Evolutionary conservation across 768 basidiomycete species (phyloP), one percentile per base, ranked within the genome.

Genomic region (Hericium erinaceus): DNA sequence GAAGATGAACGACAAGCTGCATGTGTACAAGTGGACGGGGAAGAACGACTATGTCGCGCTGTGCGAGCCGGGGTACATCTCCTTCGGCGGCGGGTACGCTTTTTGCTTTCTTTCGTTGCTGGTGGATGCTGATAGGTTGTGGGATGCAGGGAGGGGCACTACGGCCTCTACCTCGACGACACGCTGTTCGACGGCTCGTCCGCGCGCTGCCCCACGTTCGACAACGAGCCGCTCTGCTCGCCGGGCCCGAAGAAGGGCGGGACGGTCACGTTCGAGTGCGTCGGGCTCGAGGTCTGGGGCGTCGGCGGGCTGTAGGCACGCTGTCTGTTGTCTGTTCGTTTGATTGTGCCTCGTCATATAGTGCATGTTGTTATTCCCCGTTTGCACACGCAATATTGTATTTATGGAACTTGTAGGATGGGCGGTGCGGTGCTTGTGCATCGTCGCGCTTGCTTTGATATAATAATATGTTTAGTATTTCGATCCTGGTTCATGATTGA

Each of bases 271-370:
- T 98, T 98, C 63, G 92, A 95, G 66, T 92, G 92, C 69, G 86
- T 95, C 0, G 93, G 88, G 13, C 69, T 98, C 55, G 95, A 98
- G 66, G 91, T 94, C 0, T 97, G 95, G 95, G 86, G 81, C 4
- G 73, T 93, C 46, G 85, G 84, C 33, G 16, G 24, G 10, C 11
- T 16, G 20, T 51, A 51, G 22, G 24, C n/a, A 13, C 1, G 10
- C n/a, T 33, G 9, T 33, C 28, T 33, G 33, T 33, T 33, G 28
- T 33, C 33, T 33, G 33, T 33, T 10, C 33, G 33, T 33, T 33
- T 33, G 33, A 33, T 33, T 4, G 28, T 4, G 28, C 28, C 8
- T 33, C 8, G 4, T 4, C 28, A 33, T 33, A 4, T 33, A 33
- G 28, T 33, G 33, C 33, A 33, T 9, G 33, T 33, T 33, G 33